Evolutionary conservation across 257 asterid species (phyloP).

Genomic region (Solanum microdontum): DNA sequence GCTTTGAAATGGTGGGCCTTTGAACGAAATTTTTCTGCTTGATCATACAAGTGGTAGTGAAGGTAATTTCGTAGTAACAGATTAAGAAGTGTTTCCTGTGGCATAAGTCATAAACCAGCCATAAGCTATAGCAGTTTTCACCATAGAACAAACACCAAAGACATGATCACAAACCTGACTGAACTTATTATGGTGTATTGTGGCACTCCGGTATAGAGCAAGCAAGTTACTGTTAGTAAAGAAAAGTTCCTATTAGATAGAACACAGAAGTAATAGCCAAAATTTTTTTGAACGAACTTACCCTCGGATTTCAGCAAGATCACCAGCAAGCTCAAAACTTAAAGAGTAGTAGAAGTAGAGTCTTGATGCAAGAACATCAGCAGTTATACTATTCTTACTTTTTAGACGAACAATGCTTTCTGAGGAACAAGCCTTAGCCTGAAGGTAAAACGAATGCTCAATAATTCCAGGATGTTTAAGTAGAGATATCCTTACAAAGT

Average conservation of each 20-base stretch:
- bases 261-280: background rate
- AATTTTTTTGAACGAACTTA: slow-evolving; percentile 8
- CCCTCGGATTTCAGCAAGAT: slow-evolving; percentile 78
- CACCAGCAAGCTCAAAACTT: slow-evolving; percentile 68
- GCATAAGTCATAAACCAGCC: background rate
- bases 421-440: slow-evolving; percentile 80
- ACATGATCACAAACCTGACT: slow-evolving; percentile 62
- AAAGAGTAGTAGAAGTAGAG: slow-evolving; percentile 69
- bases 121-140: background rate
- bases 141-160: background rate
- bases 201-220: slow-evolving; percentile 80
- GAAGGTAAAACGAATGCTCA: slow-evolving; percentile 6
- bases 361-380: slow-evolving; percentile 70
- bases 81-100: slow-evolving; percentile 72
- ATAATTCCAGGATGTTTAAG: background rate
- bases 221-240: slow-evolving; percentile 51
- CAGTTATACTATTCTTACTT: slow-evolving; percentile 52
- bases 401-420: slow-evolving; percentile 57
- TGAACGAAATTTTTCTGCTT: slow-evolving; percentile 76
- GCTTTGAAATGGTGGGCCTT: slow-evolving; percentile 77
- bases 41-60: slow-evolving; percentile 70
- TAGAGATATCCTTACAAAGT: background rate
- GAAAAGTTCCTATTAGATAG: slow-evolving; percentile 5
- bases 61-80: slow-evolving; percentile 68
- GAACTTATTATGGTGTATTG: slow-evolving; percentile 80